Percentiles rank a stretch among this genome's conserved stretches.
Conservation (phyloP, 768 basidiomycete species). For the Exidia glandulosa region DNA sequence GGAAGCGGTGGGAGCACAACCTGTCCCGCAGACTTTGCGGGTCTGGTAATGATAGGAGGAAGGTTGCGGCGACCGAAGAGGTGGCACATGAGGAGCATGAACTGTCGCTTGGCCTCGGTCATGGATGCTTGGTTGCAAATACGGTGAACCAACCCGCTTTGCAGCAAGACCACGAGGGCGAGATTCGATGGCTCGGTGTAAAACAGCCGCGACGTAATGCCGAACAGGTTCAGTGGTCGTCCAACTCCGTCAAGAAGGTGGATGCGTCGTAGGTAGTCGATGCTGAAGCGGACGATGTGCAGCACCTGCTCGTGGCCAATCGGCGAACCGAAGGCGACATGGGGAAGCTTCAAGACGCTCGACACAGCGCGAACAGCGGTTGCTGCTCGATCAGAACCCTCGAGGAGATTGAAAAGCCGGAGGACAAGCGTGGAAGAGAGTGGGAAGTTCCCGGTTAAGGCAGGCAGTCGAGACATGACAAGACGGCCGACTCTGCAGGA, state of each 20-base stretch:
- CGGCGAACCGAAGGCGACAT: constrained; percentile 45
- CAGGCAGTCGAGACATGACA: constrained; percentile 50
- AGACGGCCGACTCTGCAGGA: constrained; percentile 56
- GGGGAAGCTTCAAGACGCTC: constrained; percentile 45
- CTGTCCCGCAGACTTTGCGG: constrained; percentile 40
- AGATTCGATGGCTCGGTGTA: constrained; percentile 64
- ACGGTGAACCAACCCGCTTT: constrained; percentile 44
- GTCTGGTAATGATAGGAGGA: constrained; percentile 30
- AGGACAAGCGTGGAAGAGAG: constrained; percentile 54
- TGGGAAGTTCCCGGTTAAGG: constrained; percentile 53
- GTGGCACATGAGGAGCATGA: constrained; percentile 49
- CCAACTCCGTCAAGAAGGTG: constrained; percentile 43
- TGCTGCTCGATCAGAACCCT: constrained; percentile 43
- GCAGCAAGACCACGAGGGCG: constrained; percentile 47
- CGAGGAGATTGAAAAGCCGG: constrained; percentile 52
- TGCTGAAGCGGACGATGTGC: constrained; percentile 58
- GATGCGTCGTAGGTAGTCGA: constrained; percentile 55
- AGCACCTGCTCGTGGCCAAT: constrained; percentile 45
- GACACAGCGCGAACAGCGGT: constrained; percentile 38
- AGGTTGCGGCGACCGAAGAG: constrained; percentile 54
- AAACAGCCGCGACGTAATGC: constrained; percentile 34
- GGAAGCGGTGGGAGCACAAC: constrained; percentile 44
- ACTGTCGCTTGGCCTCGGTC: constrained; percentile 34
- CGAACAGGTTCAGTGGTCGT: constrained; percentile 45
- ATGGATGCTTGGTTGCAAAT: constrained; percentile 34